A percentile compares a stretch with the other conserved stretches of the same genome.
Conservation (phyloP, 1,284 basidiomycete species). For the Fomes fomentarius region DNA sequence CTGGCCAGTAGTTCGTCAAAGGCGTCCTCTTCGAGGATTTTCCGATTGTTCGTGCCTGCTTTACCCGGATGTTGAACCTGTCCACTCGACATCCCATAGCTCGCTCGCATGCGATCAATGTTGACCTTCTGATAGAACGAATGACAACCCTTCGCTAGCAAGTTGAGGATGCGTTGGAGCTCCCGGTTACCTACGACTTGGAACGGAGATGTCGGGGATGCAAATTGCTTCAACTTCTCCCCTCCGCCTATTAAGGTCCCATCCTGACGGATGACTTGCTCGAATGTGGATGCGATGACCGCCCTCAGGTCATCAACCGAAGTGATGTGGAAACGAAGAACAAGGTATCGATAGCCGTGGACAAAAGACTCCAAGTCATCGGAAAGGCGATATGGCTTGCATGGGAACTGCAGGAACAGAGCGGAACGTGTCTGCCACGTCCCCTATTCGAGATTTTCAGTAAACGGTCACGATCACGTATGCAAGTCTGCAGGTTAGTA, state of each 20-base stretch:
- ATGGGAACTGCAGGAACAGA: background rate
- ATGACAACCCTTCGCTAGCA: background rate
- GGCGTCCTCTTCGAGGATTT: no score
- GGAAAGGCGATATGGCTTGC: constrained; percentile 4
- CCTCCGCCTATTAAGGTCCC: background rate
- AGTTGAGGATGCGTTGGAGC: background rate
- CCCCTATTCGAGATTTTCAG: constrained; percentile 2
- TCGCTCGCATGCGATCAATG: background rate
- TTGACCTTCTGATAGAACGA: background rate
- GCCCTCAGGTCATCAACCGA: background rate
- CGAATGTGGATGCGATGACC: background rate
- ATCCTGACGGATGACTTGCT: background rate
- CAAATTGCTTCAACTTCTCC: background rate
- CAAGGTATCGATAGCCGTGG: constrained; percentile 1
- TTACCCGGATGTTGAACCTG: no score
- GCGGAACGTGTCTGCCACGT: constrained; percentile 21
- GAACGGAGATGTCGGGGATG: background rate
- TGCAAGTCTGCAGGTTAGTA: background rate
- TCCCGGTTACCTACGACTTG: background rate
- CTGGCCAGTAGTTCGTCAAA: no score
- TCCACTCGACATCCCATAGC: background rate
- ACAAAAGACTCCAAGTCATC: constrained; percentile 21
- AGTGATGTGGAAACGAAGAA: background rate
- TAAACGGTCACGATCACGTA: background rate
- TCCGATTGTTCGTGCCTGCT: no score